phyloP scores from a whole-genome alignment of 306 rosid species.

The Spatholobus suberectus region DNA sequence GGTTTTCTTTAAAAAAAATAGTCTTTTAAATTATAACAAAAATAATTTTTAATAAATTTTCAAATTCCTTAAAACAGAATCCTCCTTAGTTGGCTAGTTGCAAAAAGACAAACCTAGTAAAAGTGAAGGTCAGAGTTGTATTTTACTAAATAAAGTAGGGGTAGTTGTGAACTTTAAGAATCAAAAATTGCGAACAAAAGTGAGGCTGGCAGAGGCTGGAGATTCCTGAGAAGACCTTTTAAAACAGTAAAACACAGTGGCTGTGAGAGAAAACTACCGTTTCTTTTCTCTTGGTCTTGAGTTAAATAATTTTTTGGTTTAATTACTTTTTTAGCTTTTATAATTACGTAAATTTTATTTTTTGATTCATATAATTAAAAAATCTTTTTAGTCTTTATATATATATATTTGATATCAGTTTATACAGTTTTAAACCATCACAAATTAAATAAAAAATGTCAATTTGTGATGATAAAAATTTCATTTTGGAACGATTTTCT shows the following conservation, averaged over 20 bases:
- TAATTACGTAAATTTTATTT: no score
- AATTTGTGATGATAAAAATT: no score
- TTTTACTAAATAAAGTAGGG: constrained; percentile 19
- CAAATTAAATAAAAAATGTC: no score
- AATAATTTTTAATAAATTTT: not conserved
- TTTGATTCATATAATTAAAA: no score
- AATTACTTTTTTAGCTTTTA: no score
- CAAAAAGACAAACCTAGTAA: not conserved
- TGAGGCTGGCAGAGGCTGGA: constrained; percentile 25
- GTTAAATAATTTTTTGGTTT: not conserved
- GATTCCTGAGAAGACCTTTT: constrained; percentile 27
- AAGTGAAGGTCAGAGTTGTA: constrained; percentile 17
- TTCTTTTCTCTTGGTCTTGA: not conserved
- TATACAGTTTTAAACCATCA: no score
- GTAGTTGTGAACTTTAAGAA: constrained; percentile 33
- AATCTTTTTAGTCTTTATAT: no score
- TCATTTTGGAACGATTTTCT: no score
- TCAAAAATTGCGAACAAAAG: constrained; percentile 7
- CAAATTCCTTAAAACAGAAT: not conserved
- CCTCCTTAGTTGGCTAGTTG: not conserved
- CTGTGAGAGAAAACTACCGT: not conserved
- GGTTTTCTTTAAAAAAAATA: no score
- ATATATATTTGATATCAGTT: no score
- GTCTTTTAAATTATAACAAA: no score
- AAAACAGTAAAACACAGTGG: constrained; percentile 4